Percentiles rank a stretch among this genome's conserved stretches.
Evolutionary conservation across 2,329 filamentous ascomycete species (phyloP).

Genomic region (Trichoderma atrobrunneum): DNA sequence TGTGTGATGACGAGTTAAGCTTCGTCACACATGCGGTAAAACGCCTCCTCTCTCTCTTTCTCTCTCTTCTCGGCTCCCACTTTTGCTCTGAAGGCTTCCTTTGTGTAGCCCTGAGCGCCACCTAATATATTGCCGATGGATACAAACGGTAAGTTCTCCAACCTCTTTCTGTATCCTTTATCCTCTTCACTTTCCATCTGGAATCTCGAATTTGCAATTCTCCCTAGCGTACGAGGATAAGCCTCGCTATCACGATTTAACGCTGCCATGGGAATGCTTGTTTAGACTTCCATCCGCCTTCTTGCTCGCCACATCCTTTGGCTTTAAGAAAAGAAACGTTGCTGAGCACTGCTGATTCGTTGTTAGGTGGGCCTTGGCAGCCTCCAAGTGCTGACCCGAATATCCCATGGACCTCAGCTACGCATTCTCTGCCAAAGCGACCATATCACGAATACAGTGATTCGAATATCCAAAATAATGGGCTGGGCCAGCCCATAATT

Average conservation of each 20-base stretch:
- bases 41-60: not conserved
- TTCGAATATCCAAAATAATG: constrained; percentile 28
- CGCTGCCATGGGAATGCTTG: not conserved
- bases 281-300: not conserved
- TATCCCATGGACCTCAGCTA: constrained; percentile 41
- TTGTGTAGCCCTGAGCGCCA: constrained; percentile 9
- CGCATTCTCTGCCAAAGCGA: constrained; percentile 40
- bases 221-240: constrained; percentile 9
- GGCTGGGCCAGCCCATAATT: constrained; percentile 27
- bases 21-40: constrained; percentile 13
- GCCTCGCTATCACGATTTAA: not conserved
- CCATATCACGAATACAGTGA: constrained; percentile 28
- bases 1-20: constrained; percentile 17
- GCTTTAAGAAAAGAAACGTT: not conserved
- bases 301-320: not conserved
- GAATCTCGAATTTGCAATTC: not conserved
- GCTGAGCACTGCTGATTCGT: not conserved
- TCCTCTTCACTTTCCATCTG: not conserved
- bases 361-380: constrained; percentile 30
- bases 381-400: constrained; percentile 21
- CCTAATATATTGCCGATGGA: constrained; percentile 28
- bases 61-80: not conserved
- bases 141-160: constrained; percentile 30
- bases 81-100: constrained; percentile 1
- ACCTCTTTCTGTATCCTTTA: not conserved